These are phyloP conservation scores for Flaveria brownii DNA, from an alignment of 129 eudicot species.

Conservation along the genomic window DNA sequence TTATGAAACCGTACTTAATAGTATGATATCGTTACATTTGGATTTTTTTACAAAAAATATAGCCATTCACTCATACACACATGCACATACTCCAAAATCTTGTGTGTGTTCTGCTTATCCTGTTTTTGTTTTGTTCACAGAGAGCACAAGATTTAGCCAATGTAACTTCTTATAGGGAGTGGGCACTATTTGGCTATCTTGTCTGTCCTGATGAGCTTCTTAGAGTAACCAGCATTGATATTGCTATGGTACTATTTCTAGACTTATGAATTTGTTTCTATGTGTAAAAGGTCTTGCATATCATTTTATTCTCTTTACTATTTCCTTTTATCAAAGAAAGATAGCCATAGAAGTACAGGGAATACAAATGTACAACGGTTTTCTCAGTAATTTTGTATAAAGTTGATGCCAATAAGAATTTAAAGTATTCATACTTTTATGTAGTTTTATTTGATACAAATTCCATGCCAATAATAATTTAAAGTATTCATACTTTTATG, in stretches of 20 bases:
- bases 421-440: slow-evolving; percentile 2
- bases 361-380: slow-evolving; percentile 10
- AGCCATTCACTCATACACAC: background rate
- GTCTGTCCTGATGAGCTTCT: slow-evolving; percentile 99
- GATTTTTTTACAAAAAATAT: slow-evolving; percentile 8
- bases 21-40: slow-evolving; percentile 13
- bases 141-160: slow-evolving; percentile 98
- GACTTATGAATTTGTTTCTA: slow-evolving; percentile 15
- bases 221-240: slow-evolving; percentile 97
- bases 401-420: slow-evolving; percentile 7
- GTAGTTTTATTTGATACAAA: background rate
- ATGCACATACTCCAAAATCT: background rate
- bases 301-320: slow-evolving; percentile 5
- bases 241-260: slow-evolving; percentile 73
- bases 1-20: slow-evolving; percentile 9
- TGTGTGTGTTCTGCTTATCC: slow-evolving; percentile 4
- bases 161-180: slow-evolving; percentile 92
- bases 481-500: no score
- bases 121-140: slow-evolving; percentile 42
- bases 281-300: slow-evolving; percentile 11
- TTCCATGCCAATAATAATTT: background rate
- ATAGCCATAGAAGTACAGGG: slow-evolving; percentile 12
- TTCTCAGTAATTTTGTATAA: background rate
- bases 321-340: slow-evolving; percentile 17
- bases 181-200: slow-evolving; percentile 98